These are phyloP conservation scores for Colletotrichum godetiae DNA, from an alignment of 2,329 filamentous ascomycete genomes.

Conservation along the genomic window DNA sequence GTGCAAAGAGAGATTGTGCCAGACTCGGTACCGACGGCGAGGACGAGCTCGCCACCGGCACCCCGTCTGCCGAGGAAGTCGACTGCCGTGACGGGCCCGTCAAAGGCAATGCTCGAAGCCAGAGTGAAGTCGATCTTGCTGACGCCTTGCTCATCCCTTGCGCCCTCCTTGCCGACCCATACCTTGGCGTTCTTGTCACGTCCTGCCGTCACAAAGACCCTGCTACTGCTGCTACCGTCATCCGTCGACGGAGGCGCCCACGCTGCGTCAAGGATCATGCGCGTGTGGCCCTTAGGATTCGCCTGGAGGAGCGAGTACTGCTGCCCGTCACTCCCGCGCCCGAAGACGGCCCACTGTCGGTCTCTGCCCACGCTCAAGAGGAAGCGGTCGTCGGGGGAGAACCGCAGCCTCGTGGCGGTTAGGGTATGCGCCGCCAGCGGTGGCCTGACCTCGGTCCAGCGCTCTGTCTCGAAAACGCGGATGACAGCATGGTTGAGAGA, in stretches of 20 bases:
- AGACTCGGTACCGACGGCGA: constrained; percentile 69
- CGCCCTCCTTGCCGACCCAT: constrained; percentile 60
- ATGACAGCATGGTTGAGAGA: constrained; percentile 96
- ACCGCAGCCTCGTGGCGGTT: constrained; percentile 85
- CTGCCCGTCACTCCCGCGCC: constrained; percentile 54
- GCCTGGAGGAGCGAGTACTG: constrained; percentile 69
- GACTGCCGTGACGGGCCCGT: constrained; percentile 76
- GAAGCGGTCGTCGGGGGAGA: constrained; percentile 78
- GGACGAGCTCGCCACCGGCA: constrained; percentile 48
- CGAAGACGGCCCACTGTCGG: constrained; percentile 89
- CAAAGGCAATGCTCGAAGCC: constrained; percentile 63
- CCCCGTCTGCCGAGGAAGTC: constrained; percentile 64
- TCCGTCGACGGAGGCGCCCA: constrained; percentile 73
- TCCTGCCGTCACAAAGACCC: constrained; percentile 85
- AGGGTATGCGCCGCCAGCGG: constrained; percentile 86
- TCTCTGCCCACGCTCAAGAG: constrained; percentile 92
- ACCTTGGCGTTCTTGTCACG: constrained; percentile 87
- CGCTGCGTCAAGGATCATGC: constrained; percentile 91
- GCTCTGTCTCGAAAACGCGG: constrained; percentile 85
- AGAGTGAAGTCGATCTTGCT: constrained; percentile 59
- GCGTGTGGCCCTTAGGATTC: constrained; percentile 86
- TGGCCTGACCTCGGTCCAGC: constrained; percentile 89
- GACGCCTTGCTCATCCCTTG: constrained; percentile 38
- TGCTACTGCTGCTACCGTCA: constrained; percentile 33
- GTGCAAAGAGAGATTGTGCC: constrained; percentile 58